Percentiles rank a stretch among this genome's conserved stretches.
Evolutionary conservation across 129 eudicot genomes (phyloP).

Genomic region (Silybum marianum): DNA sequence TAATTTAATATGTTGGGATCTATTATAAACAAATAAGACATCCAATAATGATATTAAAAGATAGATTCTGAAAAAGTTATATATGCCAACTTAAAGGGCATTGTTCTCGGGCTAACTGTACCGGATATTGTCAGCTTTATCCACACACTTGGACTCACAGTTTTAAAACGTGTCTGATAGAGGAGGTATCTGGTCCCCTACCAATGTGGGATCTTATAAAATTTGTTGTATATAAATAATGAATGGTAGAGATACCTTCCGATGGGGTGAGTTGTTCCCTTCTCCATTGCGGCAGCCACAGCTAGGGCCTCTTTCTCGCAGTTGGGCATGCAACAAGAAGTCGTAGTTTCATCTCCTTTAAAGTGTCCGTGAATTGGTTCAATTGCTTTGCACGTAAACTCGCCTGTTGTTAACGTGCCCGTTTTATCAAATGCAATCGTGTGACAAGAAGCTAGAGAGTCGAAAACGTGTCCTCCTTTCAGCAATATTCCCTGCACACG

Average conservation of each 20-base stretch:
- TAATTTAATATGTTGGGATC: background rate
- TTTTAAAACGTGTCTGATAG: too few relatives aligned
- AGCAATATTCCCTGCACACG: constrained; percentile 85
- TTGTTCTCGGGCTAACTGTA: too few relatives aligned
- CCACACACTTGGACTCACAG: too few relatives aligned
- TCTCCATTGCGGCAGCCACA: constrained; percentile 99
- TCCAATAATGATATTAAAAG: background rate
- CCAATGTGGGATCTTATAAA: too few relatives aligned
- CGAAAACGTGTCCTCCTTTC: constrained; percentile 95
- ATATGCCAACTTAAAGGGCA: background rate
- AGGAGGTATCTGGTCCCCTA: too few relatives aligned
- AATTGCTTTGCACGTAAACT: constrained; percentile 87
- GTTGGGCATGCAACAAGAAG: constrained; percentile 82
- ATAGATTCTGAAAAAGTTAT: background rate
- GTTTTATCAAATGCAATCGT: constrained; percentile 97
- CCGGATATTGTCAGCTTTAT: too few relatives aligned
- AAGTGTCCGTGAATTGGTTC: constrained; percentile 95
- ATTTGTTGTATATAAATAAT: too few relatives aligned
- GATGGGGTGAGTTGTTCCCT: constrained; percentile 98
- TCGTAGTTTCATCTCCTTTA: constrained; percentile 30
- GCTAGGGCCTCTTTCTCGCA: constrained; percentile 99
- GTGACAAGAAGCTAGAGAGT: constrained; percentile 85
- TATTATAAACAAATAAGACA: background rate
- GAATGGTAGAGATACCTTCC: constrained; percentile 64
- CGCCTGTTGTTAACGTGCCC: constrained; percentile 98